Evolutionary conservation across 1,284 basidiomycete species (phyloP).

Genomic region (Pyrrhoderma lamaoense): DNA sequence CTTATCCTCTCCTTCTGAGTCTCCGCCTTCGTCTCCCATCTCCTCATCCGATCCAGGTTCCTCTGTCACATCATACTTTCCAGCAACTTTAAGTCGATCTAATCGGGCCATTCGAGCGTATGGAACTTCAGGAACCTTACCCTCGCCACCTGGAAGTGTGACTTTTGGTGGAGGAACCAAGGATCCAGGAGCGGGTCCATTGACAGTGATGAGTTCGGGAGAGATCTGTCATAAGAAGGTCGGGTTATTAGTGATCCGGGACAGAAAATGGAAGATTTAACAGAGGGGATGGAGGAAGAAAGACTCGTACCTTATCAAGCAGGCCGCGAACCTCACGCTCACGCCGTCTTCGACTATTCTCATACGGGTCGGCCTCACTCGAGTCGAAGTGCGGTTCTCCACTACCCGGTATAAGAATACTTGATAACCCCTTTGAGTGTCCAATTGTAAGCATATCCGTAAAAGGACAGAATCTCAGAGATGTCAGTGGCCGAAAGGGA

Average conservation of each 20-base stretch:
- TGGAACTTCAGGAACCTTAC: slow-evolving; percentile 42
- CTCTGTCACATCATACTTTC: slow-evolving; percentile 68
- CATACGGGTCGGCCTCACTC: slow-evolving; percentile 90
- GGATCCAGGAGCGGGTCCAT: slow-evolving; percentile 77
- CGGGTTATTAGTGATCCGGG: background rate
- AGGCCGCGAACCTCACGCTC: slow-evolving; percentile 90
- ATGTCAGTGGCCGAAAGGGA: slow-evolving; percentile 64
- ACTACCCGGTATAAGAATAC: slow-evolving; percentile 82
- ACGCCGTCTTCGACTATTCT: slow-evolving; percentile 72
- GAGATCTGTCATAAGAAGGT: slow-evolving; percentile 54
- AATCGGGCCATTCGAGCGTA: slow-evolving; percentile 68
- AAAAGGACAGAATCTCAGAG: slow-evolving; percentile 82
- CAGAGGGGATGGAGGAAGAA: background rate
- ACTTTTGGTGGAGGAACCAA: slow-evolving; percentile 57
- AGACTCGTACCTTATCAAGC: slow-evolving; percentile 81
- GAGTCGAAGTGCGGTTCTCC: slow-evolving; percentile 97
- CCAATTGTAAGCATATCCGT: slow-evolving; percentile 85
- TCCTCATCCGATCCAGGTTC: slow-evolving; percentile 28
- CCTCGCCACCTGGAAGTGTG: slow-evolving; percentile 45
- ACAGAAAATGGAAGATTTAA: background rate
- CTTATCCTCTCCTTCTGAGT: slow-evolving; percentile 17
- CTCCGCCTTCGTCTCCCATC: slow-evolving; percentile 32
- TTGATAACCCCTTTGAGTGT: slow-evolving; percentile 71
- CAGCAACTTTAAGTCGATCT: slow-evolving; percentile 63
- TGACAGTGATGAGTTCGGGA: slow-evolving; percentile 89